Conservation (phyloP, 257 asterid genomes). For the Nemophila menziesii region DNA sequence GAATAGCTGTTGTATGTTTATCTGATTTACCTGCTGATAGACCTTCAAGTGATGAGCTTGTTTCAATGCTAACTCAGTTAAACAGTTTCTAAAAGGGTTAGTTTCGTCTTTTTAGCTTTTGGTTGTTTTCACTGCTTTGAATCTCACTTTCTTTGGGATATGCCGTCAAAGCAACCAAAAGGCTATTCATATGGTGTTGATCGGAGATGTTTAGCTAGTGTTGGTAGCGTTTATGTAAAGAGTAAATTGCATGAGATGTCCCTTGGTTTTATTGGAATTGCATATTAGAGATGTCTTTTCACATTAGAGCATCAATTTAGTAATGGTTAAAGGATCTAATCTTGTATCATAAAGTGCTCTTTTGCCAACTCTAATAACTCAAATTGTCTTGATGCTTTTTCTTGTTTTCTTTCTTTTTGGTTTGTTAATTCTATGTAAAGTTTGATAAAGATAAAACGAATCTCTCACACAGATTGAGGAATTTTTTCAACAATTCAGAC, state of each 20-base stretch:
- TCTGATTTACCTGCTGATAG: slow-evolving; percentile 86
- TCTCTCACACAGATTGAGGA: no score
- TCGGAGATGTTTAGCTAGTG: not conserved
- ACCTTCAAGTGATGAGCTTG: slow-evolving; percentile 90
- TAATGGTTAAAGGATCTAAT: no score
- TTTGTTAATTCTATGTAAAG: no score
- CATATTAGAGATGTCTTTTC: not conserved
- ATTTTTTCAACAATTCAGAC: no score
- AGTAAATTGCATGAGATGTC: no score
- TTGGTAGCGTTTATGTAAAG: not conserved
- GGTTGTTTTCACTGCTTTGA: slow-evolving; percentile 31
- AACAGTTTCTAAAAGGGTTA: slow-evolving; percentile 55
- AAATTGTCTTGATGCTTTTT: not conserved
- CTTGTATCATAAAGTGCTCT: not conserved
- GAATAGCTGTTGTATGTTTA: slow-evolving; percentile 72
- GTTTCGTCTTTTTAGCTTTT: slow-evolving; percentile 21
- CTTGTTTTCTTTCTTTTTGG: not conserved
- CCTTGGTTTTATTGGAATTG: not conserved
- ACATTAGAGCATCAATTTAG: not conserved
- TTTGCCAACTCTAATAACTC: not conserved
- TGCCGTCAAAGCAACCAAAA: slow-evolving; percentile 18
- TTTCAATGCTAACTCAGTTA: slow-evolving; percentile 85
- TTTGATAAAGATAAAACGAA: not conserved
- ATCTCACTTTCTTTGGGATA: not conserved
- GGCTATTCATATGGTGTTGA: slow-evolving; percentile 4